Percentiles rank a stretch among this genome's conserved stretches.
Conservation (phyloP, 225 moss, liverwort and hornwort genomes). For the Rhytidiadelphus loreus region DNA sequence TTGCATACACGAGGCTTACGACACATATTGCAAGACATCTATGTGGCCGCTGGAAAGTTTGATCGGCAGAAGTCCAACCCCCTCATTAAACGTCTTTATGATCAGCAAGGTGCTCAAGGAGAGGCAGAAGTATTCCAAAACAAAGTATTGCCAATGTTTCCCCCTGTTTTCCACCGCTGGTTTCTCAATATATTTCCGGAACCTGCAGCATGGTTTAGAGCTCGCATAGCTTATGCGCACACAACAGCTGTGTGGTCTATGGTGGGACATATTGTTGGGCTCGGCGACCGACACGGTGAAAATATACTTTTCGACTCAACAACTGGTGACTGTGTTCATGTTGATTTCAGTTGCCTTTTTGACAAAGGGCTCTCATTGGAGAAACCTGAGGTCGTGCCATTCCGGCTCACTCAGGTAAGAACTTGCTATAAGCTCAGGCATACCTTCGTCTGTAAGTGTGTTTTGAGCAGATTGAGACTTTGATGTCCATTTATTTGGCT, state of each 20-base stretch:
- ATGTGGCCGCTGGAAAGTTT: conserved; percentile 74
- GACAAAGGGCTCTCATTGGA: conserved; percentile 92
- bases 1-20: conserved; percentile 86
- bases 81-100: conserved; percentile 76
- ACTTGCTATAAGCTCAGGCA: background rate
- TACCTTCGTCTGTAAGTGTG: background rate
- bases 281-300: conserved; percentile 95
- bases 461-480: background rate
- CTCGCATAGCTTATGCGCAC: conserved; percentile 93
- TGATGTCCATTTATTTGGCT: background rate
- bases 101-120: conserved; percentile 76
- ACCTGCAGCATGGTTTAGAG: conserved; percentile 97
- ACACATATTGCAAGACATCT: conserved; percentile 93
- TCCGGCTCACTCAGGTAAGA: conserved; percentile 81
- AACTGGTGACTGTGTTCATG: conserved; percentile 95
- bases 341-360: conserved; percentile 99
- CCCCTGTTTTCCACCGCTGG: conserved; percentile 96
- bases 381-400: conserved; percentile 98
- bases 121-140: conserved; percentile 72
- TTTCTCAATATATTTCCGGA: conserved; percentile 96
- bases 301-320: conserved; percentile 96
- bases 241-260: conserved; percentile 99
- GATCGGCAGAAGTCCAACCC: conserved; percentile 93
- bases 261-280: conserved; percentile 97
- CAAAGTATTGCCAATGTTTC: conserved; percentile 89